Evolutionary conservation across 768 basidiomycete species (phyloP), one percentile per base, ranked within the genome.

Genomic region (Naganishia vaughanmartiniae): DNA sequence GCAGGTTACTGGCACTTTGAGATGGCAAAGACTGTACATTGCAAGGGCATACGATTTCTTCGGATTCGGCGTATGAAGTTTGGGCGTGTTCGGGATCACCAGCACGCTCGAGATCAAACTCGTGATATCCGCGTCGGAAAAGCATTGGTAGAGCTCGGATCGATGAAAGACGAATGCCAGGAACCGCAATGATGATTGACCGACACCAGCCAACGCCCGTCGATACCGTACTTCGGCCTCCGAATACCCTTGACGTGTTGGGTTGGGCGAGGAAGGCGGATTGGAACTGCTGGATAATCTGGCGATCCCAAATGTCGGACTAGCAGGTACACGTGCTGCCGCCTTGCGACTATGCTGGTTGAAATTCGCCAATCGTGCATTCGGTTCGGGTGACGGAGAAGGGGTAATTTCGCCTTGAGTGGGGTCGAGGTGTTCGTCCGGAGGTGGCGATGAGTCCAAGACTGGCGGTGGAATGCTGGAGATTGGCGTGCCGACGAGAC

Each of bases 161-260:
- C 67, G 45, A 60, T 75, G 71, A 57, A 79, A 63, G 17, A 70
- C 67, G 65, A 76, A 76, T 2, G 74, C 72, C 17, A 80, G 67
- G 66, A 79, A 76, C 39, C 73, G 71, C 5, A 80, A 71, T 7
- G 75, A 76, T 0, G 75, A 75, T 12, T 74, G 74, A 0, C 78
- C 79, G 9, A 78, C 79, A 3, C 77, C 77, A 31, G 79, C 70
- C 2, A 76, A 72, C 67, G 79, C 78, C n/a, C 79, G 71, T 19
- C 79, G 72, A 65, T 77, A 76, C 42, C 74, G 74, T 15, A 80
- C 77, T 74, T 79, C 76, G 6, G 77, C 71, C 67, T 79, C 79
- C 0, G 79, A 74, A 66, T 76, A 80, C 15, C 79, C 79, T 69
- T 77, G 73, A 36, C 69, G 57, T 11, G 54, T 48, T 14, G 58